Conservation (phyloP, 164 flowering plant species). For the Sedum album region DNA sequence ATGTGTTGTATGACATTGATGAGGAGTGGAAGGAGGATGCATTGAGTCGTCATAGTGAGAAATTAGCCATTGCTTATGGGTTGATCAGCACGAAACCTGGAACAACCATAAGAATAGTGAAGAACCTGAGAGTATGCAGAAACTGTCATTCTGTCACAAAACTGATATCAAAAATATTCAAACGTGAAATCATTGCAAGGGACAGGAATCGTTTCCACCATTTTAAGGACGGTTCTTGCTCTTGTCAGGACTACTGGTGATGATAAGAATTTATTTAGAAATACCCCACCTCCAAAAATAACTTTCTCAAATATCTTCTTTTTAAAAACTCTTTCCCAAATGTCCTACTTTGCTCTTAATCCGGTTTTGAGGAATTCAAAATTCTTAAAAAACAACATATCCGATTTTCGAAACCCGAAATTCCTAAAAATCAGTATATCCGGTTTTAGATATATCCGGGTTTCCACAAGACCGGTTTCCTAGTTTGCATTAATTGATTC, state of each 20-base stretch:
- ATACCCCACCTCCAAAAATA: too few species aligned
- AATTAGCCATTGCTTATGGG: constrained; percentile 63
- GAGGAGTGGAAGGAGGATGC: constrained; percentile 56
- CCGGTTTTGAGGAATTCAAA: too few species aligned
- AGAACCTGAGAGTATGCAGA: constrained; percentile 56
- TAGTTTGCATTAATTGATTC: too few species aligned
- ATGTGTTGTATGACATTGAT: constrained; percentile 49
- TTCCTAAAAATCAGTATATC: too few species aligned
- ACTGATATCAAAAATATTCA: constrained; percentile 51
- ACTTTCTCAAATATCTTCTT: too few species aligned
- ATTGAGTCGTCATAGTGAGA: constrained; percentile 51
- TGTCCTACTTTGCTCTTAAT: too few species aligned
- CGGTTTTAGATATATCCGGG: too few species aligned
- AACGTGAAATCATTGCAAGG: constrained; percentile 62
- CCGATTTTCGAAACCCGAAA: too few species aligned
- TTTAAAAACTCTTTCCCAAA: too few species aligned
- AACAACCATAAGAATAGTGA: constrained; percentile 45
- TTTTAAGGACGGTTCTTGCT: constrained; percentile 58
- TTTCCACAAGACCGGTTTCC: too few species aligned
- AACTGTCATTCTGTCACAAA: constrained; percentile 65
- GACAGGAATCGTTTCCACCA: constrained; percentile 64
- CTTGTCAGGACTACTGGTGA: constrained; percentile 59
- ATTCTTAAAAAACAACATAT: too few species aligned
- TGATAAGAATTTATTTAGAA: too few species aligned
- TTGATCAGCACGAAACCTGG: constrained; percentile 58